These are phyloP conservation scores for Suillus clintonianus DNA, from an alignment of 768 basidiomycete genomes.

Conservation along the genomic window DNA sequence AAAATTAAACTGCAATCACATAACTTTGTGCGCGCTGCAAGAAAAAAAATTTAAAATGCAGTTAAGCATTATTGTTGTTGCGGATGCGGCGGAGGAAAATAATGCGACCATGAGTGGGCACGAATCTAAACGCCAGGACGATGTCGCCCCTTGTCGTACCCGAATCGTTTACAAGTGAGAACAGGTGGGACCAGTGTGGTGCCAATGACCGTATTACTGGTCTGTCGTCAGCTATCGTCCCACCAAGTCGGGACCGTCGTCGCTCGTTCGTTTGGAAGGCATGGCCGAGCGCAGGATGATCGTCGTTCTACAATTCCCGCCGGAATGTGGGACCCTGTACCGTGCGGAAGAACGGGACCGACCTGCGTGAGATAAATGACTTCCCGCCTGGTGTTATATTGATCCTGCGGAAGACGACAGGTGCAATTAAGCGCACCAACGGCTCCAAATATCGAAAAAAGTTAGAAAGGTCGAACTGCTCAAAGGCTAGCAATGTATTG, in stretches of 20 bases:
- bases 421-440: not conserved
- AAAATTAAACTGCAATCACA: slow-evolving; percentile 1
- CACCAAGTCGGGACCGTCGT: not conserved
- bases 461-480: not conserved
- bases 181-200: not conserved
- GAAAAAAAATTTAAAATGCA: not conserved
- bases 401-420: not conserved
- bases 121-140: not conserved
- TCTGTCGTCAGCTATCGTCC: not conserved
- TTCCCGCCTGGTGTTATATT: not conserved
- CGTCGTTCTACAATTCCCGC: not conserved
- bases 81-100: not conserved
- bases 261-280: not conserved
- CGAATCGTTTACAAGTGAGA: too few species aligned
- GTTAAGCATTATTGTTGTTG: too few species aligned
- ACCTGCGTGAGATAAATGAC: not conserved
- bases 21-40: not conserved
- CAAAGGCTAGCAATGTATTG: not conserved
- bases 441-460: not conserved
- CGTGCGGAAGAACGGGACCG: not conserved
- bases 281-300: not conserved
- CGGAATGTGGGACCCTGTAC: not conserved
- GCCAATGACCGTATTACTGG: not conserved
- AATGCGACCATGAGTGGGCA: not conserved
- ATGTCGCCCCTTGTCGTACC: too few species aligned